Conservation (phyloP, 2,329 filamentous ascomycete species). For the Calonectria henricotiae region DNA sequence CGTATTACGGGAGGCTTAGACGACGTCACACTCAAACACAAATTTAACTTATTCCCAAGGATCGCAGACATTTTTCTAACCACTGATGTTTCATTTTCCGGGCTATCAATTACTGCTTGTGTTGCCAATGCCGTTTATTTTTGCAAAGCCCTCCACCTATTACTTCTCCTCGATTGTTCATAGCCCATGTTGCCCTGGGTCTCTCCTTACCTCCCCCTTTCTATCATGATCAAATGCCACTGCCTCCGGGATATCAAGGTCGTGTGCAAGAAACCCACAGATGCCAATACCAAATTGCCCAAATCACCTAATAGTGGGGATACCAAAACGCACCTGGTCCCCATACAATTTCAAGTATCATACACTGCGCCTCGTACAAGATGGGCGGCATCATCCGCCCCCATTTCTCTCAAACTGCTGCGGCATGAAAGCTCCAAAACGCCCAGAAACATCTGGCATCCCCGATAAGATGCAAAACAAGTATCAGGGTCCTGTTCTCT, state of each 20-base stretch:
- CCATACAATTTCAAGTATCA: constrained; percentile 1
- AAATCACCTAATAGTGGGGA: background rate
- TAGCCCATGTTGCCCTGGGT: constrained; percentile 9
- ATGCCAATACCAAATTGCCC: constrained; percentile 29
- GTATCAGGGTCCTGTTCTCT: constrained; percentile 2
- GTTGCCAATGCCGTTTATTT: constrained; percentile 14
- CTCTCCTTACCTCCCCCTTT: constrained; percentile 2
- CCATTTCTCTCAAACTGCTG: background rate
- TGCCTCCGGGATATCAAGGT: constrained; percentile 26
- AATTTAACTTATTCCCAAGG: background rate
- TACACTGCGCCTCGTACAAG: constrained; percentile 25
- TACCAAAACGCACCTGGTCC: constrained; percentile 2
- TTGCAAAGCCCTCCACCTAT: background rate
- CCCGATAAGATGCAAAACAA: background rate
- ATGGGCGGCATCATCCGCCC: background rate
- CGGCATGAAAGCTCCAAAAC: background rate
- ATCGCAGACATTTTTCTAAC: no score
- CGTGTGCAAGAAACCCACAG: constrained; percentile 29
- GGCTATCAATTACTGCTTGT: background rate
- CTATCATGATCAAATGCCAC: constrained; percentile 22
- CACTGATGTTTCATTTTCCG: background rate
- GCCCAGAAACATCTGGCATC: constrained; percentile 1
- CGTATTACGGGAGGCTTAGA: background rate
- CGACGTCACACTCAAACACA: background rate
- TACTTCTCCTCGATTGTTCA: constrained; percentile 2